phyloP scores from a whole-genome alignment of 75 land plant genomes.

The Picea glauca region DNA sequence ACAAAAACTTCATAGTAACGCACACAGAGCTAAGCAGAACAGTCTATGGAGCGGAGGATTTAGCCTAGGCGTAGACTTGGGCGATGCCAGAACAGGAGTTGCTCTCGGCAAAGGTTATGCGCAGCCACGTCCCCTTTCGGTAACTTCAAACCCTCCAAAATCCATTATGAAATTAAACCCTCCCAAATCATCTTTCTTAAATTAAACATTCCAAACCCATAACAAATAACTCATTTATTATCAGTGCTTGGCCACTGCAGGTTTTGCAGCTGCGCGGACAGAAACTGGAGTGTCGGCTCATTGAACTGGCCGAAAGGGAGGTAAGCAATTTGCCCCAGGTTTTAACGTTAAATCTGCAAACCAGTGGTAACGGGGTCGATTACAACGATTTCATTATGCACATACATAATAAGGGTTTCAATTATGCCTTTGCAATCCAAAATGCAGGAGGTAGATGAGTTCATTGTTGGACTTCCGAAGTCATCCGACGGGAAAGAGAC shows the following conservation, averaged over 20 bases:
- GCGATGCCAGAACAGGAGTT: conserved; percentile 62
- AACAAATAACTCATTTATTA: background rate
- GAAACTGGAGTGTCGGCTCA: conserved; percentile 56
- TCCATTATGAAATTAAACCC: background rate
- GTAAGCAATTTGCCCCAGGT: conserved; percentile 19
- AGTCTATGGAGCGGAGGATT: conserved; percentile 35
- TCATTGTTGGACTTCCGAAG: conserved; percentile 82
- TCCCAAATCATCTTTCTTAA: background rate
- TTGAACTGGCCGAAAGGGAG: conserved; percentile 64
- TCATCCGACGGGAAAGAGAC: conserved; percentile 73
- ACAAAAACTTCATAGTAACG: background rate
- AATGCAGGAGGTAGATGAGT: conserved; percentile 84
- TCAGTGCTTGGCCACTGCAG: conserved; percentile 16
- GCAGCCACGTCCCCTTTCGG: conserved; percentile 57
- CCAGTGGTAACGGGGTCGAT: background rate
- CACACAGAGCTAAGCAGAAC: conserved; percentile 10
- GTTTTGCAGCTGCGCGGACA: conserved; percentile 73
- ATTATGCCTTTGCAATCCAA: background rate
- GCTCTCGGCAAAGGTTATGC: conserved; percentile 78
- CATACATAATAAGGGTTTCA: background rate
- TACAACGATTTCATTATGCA: background rate
- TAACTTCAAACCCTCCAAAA: conserved; percentile 9
- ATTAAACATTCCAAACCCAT: background rate
- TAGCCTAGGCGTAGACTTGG: conserved; percentile 74
- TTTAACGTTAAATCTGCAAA: background rate